A percentile compares a stretch with the other conserved stretches of the same genome.
Evolutionary conservation across 306 rosid genomes (phyloP).

Genomic region (Sicyos edulis): DNA sequence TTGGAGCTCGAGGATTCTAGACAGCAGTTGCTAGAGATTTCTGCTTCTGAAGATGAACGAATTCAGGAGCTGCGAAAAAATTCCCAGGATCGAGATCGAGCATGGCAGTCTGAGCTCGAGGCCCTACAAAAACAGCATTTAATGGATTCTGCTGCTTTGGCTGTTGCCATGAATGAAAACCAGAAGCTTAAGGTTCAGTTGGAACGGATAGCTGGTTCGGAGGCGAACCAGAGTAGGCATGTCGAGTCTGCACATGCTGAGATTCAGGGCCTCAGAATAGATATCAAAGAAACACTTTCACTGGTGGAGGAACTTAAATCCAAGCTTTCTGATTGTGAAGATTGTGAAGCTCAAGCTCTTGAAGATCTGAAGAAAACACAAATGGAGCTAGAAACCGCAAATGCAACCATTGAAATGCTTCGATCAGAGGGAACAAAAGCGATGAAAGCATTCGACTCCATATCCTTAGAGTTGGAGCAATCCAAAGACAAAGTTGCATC

Average conservation of each 20-base stretch:
- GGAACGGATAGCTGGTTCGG: constrained; percentile 51
- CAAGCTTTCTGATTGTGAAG: constrained; percentile 52
- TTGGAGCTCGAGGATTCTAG: constrained; percentile 62
- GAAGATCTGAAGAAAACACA: constrained; percentile 47
- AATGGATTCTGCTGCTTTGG: constrained; percentile 77
- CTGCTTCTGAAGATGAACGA: constrained; percentile 73
- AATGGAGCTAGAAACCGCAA: constrained; percentile 55
- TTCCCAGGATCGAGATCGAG: constrained; percentile 87
- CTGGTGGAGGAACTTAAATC: constrained; percentile 52
- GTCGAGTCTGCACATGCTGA: constrained; percentile 55
- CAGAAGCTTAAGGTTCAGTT: constrained; percentile 80
- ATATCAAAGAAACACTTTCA: constrained; percentile 55
- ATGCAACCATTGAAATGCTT: constrained; percentile 44
- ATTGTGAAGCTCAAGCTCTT: constrained; percentile 52
- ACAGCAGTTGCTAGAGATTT: constrained; percentile 58
- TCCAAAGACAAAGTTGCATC: constrained; percentile 50
- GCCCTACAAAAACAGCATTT: constrained; percentile 83
- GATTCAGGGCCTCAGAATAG: constrained; percentile 52
- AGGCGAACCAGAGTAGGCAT: constrained; percentile 43
- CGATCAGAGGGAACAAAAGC: constrained; percentile 42
- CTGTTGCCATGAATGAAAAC: constrained; percentile 69
- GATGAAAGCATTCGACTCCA: constrained; percentile 30
- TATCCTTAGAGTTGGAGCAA: constrained; percentile 62
- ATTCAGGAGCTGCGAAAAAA: constrained; percentile 63
- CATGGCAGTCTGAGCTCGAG: constrained; percentile 92